phyloP scores from a whole-genome alignment of 2,329 filamentous ascomycete species.

The Pseudocercospora fuligena region DNA sequence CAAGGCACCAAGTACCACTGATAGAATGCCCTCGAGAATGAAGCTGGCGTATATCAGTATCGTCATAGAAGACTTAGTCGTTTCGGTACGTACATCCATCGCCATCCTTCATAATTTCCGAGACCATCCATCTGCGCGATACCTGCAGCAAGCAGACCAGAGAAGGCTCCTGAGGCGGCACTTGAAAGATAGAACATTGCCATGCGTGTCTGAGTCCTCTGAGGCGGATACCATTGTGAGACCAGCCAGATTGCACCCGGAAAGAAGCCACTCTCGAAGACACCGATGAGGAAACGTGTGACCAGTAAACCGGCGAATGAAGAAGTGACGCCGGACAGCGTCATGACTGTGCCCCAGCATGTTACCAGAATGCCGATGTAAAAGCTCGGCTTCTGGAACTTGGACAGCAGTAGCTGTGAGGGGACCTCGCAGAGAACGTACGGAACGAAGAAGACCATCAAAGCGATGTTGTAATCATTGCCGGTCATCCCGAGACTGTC shows the following conservation, averaged over 20 bases:
- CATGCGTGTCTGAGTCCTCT: conserved; percentile 29
- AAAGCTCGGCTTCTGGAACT: conserved; percentile 43
- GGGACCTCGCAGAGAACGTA: conserved; percentile 47
- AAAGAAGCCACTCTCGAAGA: conserved; percentile 69
- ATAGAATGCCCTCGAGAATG: conserved; percentile 61
- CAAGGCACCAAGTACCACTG: conserved; percentile 56
- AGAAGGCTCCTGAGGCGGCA: conserved; percentile 32
- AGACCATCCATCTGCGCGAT: conserved; percentile 45
- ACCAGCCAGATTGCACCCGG: conserved; percentile 44
- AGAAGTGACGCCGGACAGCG: conserved; percentile 64
- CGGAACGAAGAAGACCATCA: conserved; percentile 59
- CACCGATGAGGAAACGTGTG: conserved; percentile 81
- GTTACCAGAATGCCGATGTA: conserved; percentile 36
- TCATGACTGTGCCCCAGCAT: conserved; percentile 30
- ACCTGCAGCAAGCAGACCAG: conserved; percentile 32
- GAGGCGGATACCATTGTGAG: conserved; percentile 32
- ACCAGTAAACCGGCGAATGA: conserved; percentile 75
- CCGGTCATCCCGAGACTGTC: conserved; percentile 51
- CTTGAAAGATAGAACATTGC: conserved; percentile 30
- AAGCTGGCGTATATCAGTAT: conserved; percentile 14
- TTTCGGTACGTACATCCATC: conserved; percentile 50
- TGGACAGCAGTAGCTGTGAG: conserved; percentile 31
- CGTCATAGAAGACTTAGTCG: too few relatives aligned
- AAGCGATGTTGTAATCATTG: conserved; percentile 55
- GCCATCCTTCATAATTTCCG: conserved; percentile 47